Base-by-base conservation (phyloP, 2,329 filamentous ascomycete species). In the Trichoderma asperellum region DNA sequence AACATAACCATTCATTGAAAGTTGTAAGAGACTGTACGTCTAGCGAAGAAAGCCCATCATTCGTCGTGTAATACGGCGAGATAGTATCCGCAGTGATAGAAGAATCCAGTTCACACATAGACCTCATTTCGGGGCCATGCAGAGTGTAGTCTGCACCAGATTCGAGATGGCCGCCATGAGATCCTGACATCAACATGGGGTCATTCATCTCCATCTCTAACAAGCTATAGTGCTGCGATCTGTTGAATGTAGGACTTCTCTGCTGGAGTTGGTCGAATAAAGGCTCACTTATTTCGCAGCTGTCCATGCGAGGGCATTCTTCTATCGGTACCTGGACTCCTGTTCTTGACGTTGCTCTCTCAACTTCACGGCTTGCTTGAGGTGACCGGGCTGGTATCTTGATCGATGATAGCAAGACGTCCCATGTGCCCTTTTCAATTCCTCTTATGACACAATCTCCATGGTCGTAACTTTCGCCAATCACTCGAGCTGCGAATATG, bases 351-450 rank as follows among this genome's bases (percentile, higher is more conserved):
- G 6, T 2, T 27, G 27, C 16, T 32, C 5, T 18, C 2, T 49
- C 10, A 14, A 37, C 16, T 34, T 53, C 56, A 12, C 27, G 27
- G 10, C 21, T 40, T 57, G 14, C 5, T 16, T 29, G 59, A 35
- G 21, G 12, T 59, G 34, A 2, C 2, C 68, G 24, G 0, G 62
- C 14, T n/a, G 75, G 72, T 1, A 68, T 21, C 34, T 73, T 72
- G 11, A 58, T 34, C 27, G 71, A 68, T 8, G 70, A 55, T 43
- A 78, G 37, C 35, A 79, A 66, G 8, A 77, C 71, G 37, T 73
- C 53, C 78, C 68, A 79, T 12, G 72, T 32, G 2, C 66, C 68
- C 29, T 69, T 73, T 56, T 74, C 73, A 56, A 74, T 71, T 11
- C 72, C 71, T 29, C 40, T 29, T 16, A 71, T 35, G 16, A 69